These are phyloP conservation scores for Solanum bukasovii DNA, from an alignment of 257 asterid species.

Conservation along the genomic window DNA sequence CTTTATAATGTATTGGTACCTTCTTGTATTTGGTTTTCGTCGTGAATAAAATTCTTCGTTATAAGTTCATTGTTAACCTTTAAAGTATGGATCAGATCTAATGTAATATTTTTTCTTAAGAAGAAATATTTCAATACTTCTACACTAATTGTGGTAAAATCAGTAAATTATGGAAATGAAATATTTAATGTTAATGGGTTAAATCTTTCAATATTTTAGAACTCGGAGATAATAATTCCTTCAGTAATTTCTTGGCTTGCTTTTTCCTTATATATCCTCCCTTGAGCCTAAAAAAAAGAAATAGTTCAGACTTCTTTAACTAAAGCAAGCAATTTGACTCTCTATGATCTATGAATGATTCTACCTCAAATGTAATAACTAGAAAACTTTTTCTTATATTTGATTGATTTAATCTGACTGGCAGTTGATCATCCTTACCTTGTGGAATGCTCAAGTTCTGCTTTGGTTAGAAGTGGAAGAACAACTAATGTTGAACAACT, in stretches of 20 bases:
- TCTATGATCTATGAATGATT: too few species aligned
- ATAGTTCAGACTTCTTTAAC: too few species aligned
- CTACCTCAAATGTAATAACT: too few species aligned
- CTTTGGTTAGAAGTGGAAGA: too few species aligned
- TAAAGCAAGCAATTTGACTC: too few species aligned
- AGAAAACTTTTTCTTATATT: too few species aligned
- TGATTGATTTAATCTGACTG: too few species aligned
- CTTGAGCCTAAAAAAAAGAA: too few species aligned
- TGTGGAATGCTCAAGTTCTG: too few species aligned
- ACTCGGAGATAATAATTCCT: neutral
- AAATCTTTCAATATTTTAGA: neutral
- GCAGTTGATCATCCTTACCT: too few species aligned
- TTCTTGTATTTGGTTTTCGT: neutral
- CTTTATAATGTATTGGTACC: neutral
- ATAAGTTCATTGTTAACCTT: neutral
- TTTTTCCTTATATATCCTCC: too few species aligned
- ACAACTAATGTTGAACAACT: too few species aligned
- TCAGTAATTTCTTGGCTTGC: neutral
- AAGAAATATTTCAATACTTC: neutral
- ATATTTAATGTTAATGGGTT: neutral
- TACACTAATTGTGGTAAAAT: neutral
- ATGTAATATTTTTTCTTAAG: neutral
- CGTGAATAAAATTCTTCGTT: neutral
- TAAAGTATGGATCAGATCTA: neutral
- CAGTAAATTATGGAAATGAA: neutral